Base-by-base conservation (phyloP, 1,139 yeast genomes). In the Hemisphaericaspora subhashii region DNA sequence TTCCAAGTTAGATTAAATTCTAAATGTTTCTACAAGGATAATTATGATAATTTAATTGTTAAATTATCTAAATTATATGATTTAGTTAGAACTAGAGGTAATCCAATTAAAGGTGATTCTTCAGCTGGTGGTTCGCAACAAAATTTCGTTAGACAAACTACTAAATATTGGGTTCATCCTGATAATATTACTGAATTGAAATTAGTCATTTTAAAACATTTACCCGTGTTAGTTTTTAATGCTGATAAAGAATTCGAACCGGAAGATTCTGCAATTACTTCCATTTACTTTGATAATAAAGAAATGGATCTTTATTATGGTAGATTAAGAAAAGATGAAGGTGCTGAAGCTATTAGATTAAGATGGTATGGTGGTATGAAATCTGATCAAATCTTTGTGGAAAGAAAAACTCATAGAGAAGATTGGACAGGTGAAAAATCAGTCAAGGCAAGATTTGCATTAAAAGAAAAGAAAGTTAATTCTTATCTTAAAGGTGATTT, bases 341-440 rank as follows among this genome's bases (percentile, higher is more conserved):
- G 98, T 61, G 98, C 98, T 8, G 98, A 92, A 66, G 98, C 98
- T 16, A 89, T 92, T 52, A 83, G 98, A 68, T 74, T 92, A 59
- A 83, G 98, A 71, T 92, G 98, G 98, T 92, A 92, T 60, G 98
- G 98, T 58, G 97, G 96, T 39, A 90, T 92, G 98, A 76, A 79
- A 43, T 78, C 92, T 3, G 96, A 90, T 51, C 87, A 86, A 38
- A 88, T 92, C 42, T 92, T 92, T 51, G 96, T 92, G 26, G 98
- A 92, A 66, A 81, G 98, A 64, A 92, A 92, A 64, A 92, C 98
- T 11, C 98, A 92, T 60, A 80, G 98, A 64, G 98, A 92, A 64
- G 98, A 92, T 67, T 92, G 98, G 98, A 92, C 98, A 3, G 98
- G 98, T 54, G 98, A 92, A 64, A 90, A 90, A 66, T 87, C 96